Percentiles rank a stretch among this genome's conserved stretches.
Conservation (phyloP, 345 rosid species). For the Reutealis trisperma region DNA sequence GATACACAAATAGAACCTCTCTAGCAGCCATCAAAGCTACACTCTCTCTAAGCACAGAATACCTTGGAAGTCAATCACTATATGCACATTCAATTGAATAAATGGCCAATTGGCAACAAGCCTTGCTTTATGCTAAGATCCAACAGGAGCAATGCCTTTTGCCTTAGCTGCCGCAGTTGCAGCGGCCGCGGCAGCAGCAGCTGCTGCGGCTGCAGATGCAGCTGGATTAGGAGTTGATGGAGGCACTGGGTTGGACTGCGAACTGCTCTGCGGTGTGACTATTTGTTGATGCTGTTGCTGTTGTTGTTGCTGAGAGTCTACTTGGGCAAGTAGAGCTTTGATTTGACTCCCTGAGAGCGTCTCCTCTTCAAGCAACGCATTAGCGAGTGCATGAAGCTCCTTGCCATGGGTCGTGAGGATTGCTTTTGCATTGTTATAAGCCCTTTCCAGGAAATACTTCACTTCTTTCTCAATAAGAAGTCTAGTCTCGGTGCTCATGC, state of each 20-base stretch:
- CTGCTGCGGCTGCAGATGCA: slow-evolving; percentile 67
- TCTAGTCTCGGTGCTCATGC: slow-evolving; percentile 97
- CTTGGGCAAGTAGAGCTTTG: slow-evolving; percentile 61
- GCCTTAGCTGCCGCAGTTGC: slow-evolving; percentile 71
- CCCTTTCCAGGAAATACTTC: slow-evolving; percentile 63
- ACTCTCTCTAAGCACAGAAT: slow-evolving; percentile 11
- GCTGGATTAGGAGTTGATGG: slow-evolving; percentile 77
- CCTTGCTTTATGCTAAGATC: slow-evolving; percentile 49
- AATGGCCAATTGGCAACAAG: slow-evolving; percentile 13
- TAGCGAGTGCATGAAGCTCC: slow-evolving; percentile 84
- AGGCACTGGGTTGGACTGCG: slow-evolving; percentile 64
- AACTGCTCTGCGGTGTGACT: slow-evolving; percentile 44
- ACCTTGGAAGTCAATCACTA: slow-evolving; percentile 17
- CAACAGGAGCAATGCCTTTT: slow-evolving; percentile 63
- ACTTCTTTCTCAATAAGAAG: slow-evolving; percentile 91
- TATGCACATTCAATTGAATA: slow-evolving; percentile 36
- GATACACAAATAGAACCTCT: slow-evolving; percentile 22
- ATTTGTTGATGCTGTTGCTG: slow-evolving; percentile 54
- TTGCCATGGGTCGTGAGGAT: slow-evolving; percentile 72
- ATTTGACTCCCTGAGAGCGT: slow-evolving; percentile 83
- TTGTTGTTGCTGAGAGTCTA: slow-evolving; percentile 55
- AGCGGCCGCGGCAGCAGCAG: slow-evolving; percentile 54
- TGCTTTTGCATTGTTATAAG: slow-evolving; percentile 80
- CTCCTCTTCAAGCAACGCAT: slow-evolving; percentile 77
- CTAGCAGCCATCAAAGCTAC: slow-evolving; percentile 30